phyloP scores from a whole-genome alignment of 176 grass and related monocot species.

The Bothriochloa decipiens region DNA sequence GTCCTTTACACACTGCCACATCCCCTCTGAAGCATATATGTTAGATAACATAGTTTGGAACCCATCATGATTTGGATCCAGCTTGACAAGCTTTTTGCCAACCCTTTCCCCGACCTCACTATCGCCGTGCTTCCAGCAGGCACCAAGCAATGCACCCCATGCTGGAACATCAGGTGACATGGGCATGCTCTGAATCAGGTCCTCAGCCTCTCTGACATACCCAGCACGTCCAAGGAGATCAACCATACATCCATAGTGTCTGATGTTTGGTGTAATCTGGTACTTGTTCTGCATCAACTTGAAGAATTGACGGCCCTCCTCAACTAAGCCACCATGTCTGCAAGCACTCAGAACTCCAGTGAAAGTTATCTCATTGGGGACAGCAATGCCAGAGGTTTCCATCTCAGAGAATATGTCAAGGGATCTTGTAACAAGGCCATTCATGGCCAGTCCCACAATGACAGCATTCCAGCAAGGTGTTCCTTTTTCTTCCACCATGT shows the following conservation, averaged over 20 bases:
- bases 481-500: constrained; percentile 58
- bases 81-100: constrained; percentile 68
- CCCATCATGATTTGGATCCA: constrained; percentile 80
- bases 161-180: constrained; percentile 75
- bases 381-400: constrained; percentile 55
- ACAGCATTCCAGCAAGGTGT: constrained; percentile 84
- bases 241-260: constrained; percentile 91
- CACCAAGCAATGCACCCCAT: constrained; percentile 86
- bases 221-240: constrained; percentile 92
- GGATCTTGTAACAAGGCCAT: constrained; percentile 68
- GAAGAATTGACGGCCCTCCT: constrained; percentile 74
- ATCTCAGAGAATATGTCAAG: constrained; percentile 75
- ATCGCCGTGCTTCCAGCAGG: constrained; percentile 86
- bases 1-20: constrained; percentile 75
- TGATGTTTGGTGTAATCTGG: constrained; percentile 72
- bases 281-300: constrained; percentile 74
- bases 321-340: constrained; percentile 74
- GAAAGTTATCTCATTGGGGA: constrained; percentile 88
- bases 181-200: constrained; percentile 78
- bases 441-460: constrained; percentile 79
- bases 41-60: constrained; percentile 85
- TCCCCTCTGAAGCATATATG: constrained; percentile 83
- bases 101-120: constrained; percentile 73
- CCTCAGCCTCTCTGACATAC: constrained; percentile 79
- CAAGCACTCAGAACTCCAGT: constrained; percentile 87